phyloP scores from a whole-genome alignment of 352 stramenopile species.

The Phytopythium vexans region DNA sequence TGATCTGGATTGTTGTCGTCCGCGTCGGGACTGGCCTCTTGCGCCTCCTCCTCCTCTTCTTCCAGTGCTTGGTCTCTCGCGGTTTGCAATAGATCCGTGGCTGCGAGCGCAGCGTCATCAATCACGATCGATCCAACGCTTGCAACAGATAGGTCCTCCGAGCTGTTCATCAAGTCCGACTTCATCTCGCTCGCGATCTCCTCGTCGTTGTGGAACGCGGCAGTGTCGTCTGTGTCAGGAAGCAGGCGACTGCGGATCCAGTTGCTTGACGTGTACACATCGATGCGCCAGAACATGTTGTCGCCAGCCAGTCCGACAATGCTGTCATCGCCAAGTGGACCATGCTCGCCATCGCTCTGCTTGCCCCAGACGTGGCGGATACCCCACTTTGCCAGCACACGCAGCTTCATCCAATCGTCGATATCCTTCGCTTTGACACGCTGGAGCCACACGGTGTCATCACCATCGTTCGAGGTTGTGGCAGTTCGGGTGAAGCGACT shows the following conservation, averaged over 20 bases:
- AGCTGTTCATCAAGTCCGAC: slow-evolving; percentile 29
- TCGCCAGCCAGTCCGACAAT: slow-evolving; percentile 39
- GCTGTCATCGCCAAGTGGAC: slow-evolving; percentile 12
- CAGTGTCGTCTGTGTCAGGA: slow-evolving; percentile 74
- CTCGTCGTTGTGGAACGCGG: slow-evolving; percentile 41
- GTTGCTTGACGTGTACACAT: slow-evolving; percentile 86
- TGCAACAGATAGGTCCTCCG: slow-evolving; percentile 29
- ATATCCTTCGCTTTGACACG: slow-evolving; percentile 84
- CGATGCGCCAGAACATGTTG: slow-evolving; percentile 78
- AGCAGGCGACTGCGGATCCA: slow-evolving; percentile 82
- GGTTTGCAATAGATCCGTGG: slow-evolving; percentile 9
- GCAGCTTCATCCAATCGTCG: slow-evolving; percentile 85
- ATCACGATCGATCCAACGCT: slow-evolving; percentile 35
- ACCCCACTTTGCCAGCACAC: slow-evolving; percentile 74
- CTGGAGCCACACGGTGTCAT: slow-evolving; percentile 71
- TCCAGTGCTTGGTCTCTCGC: slow-evolving; percentile 26
- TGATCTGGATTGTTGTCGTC: slow-evolving; percentile 18
- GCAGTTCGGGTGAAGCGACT: slow-evolving; percentile 53
- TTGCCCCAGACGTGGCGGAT: slow-evolving; percentile 73
- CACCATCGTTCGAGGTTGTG: slow-evolving; percentile 28
- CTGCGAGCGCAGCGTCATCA: slow-evolving; percentile 12
- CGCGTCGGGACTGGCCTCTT: slow-evolving; percentile 13
- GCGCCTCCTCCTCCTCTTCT: slow-evolving; percentile 33
- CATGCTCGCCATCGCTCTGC: background rate
- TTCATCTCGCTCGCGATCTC: slow-evolving; percentile 13